Percentiles rank a stretch among this genome's conserved stretches.
These are phyloP conservation scores for Entamoeba dispar DNA, from an alignment of 208 protist species.

Conservation along the genomic window DNA sequence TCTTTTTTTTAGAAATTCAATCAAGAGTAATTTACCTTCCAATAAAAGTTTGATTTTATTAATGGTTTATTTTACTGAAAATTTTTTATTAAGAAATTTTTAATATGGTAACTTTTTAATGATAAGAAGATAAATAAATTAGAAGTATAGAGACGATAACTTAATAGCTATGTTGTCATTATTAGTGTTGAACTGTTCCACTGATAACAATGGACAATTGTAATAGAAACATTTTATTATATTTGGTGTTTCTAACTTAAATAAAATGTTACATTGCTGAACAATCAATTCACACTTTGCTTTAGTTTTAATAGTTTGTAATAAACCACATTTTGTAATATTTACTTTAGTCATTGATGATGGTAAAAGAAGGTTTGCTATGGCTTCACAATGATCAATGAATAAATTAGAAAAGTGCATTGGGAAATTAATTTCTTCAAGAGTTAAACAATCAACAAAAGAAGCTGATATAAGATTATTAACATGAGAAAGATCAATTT, in stretches of 20 bases:
- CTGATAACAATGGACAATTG: neutral
- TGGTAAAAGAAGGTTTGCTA: neutral
- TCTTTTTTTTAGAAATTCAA: too few species aligned
- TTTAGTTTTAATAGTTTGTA: neutral
- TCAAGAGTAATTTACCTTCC: too few species aligned
- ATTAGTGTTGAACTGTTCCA: neutral
- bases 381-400: neutral
- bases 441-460: neutral
- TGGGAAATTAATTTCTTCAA: neutral
- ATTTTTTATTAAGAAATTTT: too few species aligned
- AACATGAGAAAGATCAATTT: neutral
- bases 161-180: too few species aligned
- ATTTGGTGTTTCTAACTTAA: neutral
- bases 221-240: neutral
- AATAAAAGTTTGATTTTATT: too few species aligned
- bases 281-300: neutral
- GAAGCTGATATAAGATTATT: neutral
- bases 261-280: neutral
- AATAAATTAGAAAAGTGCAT: neutral
- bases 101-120: too few species aligned
- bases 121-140: too few species aligned
- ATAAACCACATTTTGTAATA: neutral
- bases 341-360: neutral
- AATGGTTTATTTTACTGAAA: too few species aligned
- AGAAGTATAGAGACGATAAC: too few species aligned